Evolutionary conservation across 768 basidiomycete genomes (phyloP), one percentile per base, ranked within the genome.

Genomic region (Pleurotus eryngii): DNA sequence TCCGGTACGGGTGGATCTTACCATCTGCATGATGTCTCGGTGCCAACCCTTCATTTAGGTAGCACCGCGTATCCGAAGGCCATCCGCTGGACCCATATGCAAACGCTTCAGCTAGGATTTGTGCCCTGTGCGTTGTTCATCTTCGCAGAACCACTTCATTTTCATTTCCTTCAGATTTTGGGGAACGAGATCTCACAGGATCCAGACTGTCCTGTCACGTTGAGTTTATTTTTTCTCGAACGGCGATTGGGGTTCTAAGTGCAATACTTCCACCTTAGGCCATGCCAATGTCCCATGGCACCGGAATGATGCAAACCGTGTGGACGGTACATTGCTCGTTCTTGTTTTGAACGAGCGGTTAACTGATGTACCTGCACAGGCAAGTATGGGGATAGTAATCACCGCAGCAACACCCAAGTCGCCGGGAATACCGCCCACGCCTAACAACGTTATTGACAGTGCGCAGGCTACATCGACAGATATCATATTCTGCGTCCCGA

Each of bases 1-100:
- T 74, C 74, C 0, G 72, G 73, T 43, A 45, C 11, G 58, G 39
- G 17, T 6, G 15, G 30, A 24, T 40, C 2, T 20, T 14, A 14
- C 5, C 15, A 47, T 5, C 22, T 24, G 12, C 9, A 30, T 3
- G 9, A 26, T 18, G 26, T 35, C 50, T 8, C 24, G 26, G 5
- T 14, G 7, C 12, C 15, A 5, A 35, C 20, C 8, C 20, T 26
- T 40, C 9, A 26, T 22, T n/a, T 49, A 64, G 67, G 60, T 40
- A 69, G 70, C 42, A 71, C 73, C 0, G 68, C 70, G 0, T 72
- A 68, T 27, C 70, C 71, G 0, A 72, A 70, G 37, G 58, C 61
- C 2, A 67, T 72, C 47, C 59, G 62, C 2, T 62, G 62, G 45
- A 64, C 55, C 8, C 40, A 61, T 30, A 48, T 40, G 53, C 26